A percentile compares a stretch with the other conserved stretches of the same genome.
Evolutionary conservation across 1,284 basidiomycete genomes (phyloP).

Genomic region (Ceraceosorus guamensis): DNA sequence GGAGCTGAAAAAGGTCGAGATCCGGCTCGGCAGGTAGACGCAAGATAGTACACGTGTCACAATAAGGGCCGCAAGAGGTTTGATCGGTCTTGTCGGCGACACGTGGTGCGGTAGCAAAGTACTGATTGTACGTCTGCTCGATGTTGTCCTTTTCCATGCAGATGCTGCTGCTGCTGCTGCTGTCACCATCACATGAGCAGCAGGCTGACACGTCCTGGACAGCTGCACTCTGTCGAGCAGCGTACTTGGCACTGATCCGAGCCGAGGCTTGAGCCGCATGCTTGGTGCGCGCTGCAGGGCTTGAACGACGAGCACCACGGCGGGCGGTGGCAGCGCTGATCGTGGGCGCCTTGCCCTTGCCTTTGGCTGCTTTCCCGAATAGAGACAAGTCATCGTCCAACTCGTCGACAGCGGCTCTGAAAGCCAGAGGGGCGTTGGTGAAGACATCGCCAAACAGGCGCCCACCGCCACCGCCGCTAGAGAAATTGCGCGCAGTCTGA

Average conservation of each 20-base stretch:
- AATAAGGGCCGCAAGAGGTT: background rate
- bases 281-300: background rate
- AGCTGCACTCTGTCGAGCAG: no score
- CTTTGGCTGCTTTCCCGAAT: background rate
- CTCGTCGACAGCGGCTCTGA: background rate
- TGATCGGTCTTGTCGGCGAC: background rate
- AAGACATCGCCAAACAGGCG: background rate
- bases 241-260: no score
- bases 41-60: background rate
- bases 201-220: no score
- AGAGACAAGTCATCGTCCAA: background rate
- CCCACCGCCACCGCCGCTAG: background rate
- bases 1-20: background rate
- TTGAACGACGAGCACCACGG: background rate
- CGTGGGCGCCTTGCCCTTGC: background rate
- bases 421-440: background rate
- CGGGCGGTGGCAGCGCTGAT: background rate
- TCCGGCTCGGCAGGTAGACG: background rate
- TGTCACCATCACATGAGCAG: no score
- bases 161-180: no score
- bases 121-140: background rate
- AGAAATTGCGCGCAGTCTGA: background rate
- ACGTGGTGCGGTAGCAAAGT: background rate
- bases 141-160: background rate
- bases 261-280: background rate